phyloP scores from a whole-genome alignment of 805 yeast species.

The Cyberlindnera nakhonratchasimensis region DNA sequence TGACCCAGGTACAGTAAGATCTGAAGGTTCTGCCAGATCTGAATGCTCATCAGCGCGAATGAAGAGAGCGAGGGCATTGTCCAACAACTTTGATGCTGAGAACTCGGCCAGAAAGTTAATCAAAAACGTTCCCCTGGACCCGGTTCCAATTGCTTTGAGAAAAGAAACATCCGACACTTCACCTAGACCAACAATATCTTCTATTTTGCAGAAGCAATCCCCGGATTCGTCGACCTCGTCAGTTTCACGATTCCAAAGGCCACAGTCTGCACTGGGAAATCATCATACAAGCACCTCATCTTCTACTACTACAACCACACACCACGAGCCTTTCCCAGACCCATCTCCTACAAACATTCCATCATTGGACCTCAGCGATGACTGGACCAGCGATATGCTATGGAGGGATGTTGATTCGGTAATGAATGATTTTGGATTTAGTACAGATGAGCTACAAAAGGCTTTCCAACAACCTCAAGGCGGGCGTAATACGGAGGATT shows the following conservation, averaged over 20 bases:
- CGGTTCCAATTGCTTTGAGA: constrained; percentile 56
- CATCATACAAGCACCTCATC: constrained; percentile 2
- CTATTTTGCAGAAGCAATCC: constrained; percentile 22
- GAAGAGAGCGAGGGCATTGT: constrained; percentile 44
- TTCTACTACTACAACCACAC: background rate
- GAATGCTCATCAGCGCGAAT: constrained; percentile 27
- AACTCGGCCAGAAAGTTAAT: constrained; percentile 71
- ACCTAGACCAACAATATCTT: constrained; percentile 16
- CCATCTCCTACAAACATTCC: constrained; percentile 26
- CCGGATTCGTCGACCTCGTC: constrained; percentile 17
- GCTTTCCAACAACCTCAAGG: background rate
- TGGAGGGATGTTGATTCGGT: constrained; percentile 83
- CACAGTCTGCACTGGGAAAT: constrained; percentile 3
- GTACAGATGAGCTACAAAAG: constrained; percentile 38
- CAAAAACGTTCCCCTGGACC: constrained; percentile 77
- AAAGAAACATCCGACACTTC: constrained; percentile 12
- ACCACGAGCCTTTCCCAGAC: constrained; percentile 5
- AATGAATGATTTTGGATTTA: constrained; percentile 91
- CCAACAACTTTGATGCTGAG: constrained; percentile 60
- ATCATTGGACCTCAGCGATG: constrained; percentile 36
- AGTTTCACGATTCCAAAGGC: constrained; percentile 1
- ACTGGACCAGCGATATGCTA: constrained; percentile 41
- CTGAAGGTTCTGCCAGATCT: constrained; percentile 31
- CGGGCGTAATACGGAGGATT: background rate
- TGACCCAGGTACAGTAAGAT: constrained; percentile 34